Evolutionary conservation across 768 basidiomycete species (phyloP), one percentile per base, ranked within the genome.

Genomic region (Collybiopsis confluens): DNA sequence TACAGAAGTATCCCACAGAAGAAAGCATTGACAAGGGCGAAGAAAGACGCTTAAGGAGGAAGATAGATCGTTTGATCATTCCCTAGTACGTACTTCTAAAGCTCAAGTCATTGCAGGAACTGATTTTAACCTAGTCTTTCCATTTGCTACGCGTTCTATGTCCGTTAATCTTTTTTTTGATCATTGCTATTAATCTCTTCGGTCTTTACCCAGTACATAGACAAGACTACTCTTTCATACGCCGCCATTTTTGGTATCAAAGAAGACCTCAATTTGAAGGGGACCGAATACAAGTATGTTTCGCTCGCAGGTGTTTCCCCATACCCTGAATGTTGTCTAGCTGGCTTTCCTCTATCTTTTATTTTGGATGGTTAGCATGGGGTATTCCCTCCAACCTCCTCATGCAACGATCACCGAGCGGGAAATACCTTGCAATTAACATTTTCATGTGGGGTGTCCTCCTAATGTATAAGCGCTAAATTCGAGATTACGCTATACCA

Each of bases 381-480:
- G 70, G 71, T 1, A 64, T 73, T 27, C 71, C 72, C 2, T 64
- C 68, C 30, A 72, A 72, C 56, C 41, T 73, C 37, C 56, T 70
- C 53, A 66, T 73, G 63, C 70, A 70, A 56, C 51, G 59, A 23
- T 63, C 55, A 18, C 70, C 70, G 16, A 63, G 64, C 4, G 67
- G 60, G 1, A 67, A 65, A 23, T 72, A 73, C 54, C 64, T 72
- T 13, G 64, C 64, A 0, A 57, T 62, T 55, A 71, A 71, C 56
- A 68, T 71, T 65, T 58, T 52, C 33, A 15, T 55, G 3, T 71
- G 70, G 70, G 70, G 70, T 24, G 61, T 59, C 3, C 59, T 70
- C 30, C 57, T 72, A 37, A 70, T 71, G 66, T 54, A 33, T 15
- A 24, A 18, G 37, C 21, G n/a, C 20, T 52, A 13, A 4, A 30